Conservation (phyloP, 257 asterid species). For the Coffea eugenioides region DNA sequence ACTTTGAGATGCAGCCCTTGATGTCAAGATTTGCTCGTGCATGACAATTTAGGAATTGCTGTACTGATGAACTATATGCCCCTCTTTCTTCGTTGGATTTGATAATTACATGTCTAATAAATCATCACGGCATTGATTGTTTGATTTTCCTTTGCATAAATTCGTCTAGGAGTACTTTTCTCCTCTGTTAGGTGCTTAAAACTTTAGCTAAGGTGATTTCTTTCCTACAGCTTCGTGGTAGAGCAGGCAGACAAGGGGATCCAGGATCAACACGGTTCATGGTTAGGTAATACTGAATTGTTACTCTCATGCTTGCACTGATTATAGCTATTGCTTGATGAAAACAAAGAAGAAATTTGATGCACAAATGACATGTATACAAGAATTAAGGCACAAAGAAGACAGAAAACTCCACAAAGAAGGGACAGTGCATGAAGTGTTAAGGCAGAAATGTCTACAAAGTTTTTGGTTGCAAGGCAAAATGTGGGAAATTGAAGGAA, state of each 20-base stretch:
- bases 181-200: not conserved
- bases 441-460: not conserved
- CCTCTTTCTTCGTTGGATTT: not conserved
- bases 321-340: not conserved
- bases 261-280: constrained; percentile 98
- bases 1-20: not conserved
- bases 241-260: constrained; percentile 99
- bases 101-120: not conserved
- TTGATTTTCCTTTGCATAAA: not conserved
- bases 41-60: not conserved
- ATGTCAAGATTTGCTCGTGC: not conserved
- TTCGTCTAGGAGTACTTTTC: not conserved
- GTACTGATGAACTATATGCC: not conserved
- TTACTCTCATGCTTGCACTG: not conserved
- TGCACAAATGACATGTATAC: not conserved
- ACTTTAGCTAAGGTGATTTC: constrained; percentile 3
- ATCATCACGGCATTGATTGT: not conserved
- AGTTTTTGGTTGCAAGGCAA: no score
- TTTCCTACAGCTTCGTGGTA: constrained; percentile 81
- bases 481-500: no score
- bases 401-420: no score
- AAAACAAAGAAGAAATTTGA: not conserved
- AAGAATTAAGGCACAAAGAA: not conserved
- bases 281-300: constrained; percentile 67
- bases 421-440: not conserved